A percentile compares a stretch with the other conserved stretches of the same genome.
These are phyloP conservation scores for Trypanosoma brucei DNA, from an alignment of 208 protist genomes.

Conservation along the genomic window DNA sequence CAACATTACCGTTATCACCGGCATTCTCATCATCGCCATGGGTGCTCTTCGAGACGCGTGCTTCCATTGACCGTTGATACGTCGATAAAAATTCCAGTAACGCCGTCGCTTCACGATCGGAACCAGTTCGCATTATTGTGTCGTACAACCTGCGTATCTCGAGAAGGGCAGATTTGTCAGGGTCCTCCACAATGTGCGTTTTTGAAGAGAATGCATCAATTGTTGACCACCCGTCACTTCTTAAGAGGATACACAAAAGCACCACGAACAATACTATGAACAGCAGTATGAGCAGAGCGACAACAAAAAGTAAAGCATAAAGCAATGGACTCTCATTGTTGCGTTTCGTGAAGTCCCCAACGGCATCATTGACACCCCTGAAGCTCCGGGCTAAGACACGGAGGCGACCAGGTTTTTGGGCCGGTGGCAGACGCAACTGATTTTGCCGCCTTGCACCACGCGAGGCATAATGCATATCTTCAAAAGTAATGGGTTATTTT, in stretches of 20 bases:
- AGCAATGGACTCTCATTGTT: background rate
- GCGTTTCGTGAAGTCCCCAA: background rate
- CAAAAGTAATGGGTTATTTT: no score
- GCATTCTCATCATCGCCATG: background rate
- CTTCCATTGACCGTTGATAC: background rate
- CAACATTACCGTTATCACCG: background rate
- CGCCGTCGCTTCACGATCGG: slow-evolving; percentile 3
- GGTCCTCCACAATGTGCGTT: background rate
- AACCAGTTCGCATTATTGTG: background rate
- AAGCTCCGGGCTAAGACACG: background rate
- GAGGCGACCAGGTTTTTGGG: background rate
- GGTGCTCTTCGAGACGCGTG: background rate
- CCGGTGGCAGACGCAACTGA: background rate
- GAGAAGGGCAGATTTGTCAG: slow-evolving; percentile 2
- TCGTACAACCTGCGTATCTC: slow-evolving; percentile 10
- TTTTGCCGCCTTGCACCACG: no score
- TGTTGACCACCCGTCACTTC: no score
- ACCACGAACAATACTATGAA: background rate
- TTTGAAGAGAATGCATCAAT: background rate
- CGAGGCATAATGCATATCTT: no score
- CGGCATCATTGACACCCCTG: background rate
- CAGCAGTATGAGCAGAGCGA: background rate
- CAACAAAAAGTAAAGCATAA: background rate
- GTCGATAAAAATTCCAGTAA: slow-evolving; percentile 5
- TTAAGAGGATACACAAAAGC: background rate